phyloP scores from a whole-genome alignment of 148 eudicot species.

The Camellia sinensis region DNA sequence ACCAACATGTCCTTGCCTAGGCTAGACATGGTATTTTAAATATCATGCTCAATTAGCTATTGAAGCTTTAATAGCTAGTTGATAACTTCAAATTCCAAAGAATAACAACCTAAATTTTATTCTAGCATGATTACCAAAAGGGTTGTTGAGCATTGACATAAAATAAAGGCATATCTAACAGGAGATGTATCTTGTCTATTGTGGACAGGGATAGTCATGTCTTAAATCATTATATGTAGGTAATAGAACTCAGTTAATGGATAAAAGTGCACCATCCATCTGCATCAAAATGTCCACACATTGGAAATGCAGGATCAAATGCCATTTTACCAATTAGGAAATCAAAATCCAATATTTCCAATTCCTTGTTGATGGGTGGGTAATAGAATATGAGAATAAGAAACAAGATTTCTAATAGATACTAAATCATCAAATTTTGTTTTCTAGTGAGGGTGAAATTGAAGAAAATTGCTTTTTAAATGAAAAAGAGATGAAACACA shows the following conservation, averaged over 20 bases:
- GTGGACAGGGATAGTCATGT: not conserved
- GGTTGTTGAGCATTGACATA: not conserved
- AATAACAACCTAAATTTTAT: not conserved
- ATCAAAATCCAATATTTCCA: not conserved
- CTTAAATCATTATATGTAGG: slow-evolving; percentile 3
- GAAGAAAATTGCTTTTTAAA: not conserved
- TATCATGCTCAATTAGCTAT: not conserved
- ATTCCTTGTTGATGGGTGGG: not conserved
- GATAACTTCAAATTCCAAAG: not conserved
- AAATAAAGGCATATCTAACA: not conserved
- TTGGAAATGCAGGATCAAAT: not conserved
- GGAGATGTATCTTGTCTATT: not conserved
- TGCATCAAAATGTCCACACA: not conserved
- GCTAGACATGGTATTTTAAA: slow-evolving; percentile 4
- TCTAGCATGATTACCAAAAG: not conserved
- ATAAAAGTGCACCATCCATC: not conserved
- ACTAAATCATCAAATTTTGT: not conserved
- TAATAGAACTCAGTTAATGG: not conserved
- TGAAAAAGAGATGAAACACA: not conserved
- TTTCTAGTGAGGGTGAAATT: not conserved
- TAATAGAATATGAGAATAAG: not conserved
- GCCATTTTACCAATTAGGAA: not conserved
- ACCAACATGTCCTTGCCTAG: not conserved
- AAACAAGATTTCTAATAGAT: not conserved
- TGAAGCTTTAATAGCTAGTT: not conserved